These are phyloP conservation scores for Rhodotorula sp. DNA, from an alignment of 1,284 basidiomycete genomes.

Conservation along the genomic window DNA sequence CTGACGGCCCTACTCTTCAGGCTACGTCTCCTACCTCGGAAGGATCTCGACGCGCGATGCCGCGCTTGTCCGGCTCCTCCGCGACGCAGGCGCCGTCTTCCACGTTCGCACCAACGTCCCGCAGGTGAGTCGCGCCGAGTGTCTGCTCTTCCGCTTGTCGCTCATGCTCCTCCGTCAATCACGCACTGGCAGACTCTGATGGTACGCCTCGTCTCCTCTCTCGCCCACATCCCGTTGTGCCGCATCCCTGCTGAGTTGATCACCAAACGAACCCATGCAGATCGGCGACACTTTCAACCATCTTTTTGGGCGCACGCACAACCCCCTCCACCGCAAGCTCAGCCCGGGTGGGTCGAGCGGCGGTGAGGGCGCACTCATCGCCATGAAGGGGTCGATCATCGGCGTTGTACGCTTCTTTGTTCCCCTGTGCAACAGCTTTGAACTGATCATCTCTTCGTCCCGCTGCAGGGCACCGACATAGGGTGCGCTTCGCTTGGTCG, in stretches of 20 bases:
- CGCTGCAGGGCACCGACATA: slow-evolving; percentile 51
- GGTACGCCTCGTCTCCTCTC: neutral
- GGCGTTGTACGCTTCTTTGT: slow-evolving; percentile 58
- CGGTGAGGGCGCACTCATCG: slow-evolving; percentile 62
- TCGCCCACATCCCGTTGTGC: no score
- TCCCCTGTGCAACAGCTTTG: no score
- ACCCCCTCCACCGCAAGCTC: slow-evolving; percentile 59
- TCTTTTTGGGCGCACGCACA: slow-evolving; percentile 48
- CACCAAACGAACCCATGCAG: no score
- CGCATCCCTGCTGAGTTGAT: no score
- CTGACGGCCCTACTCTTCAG: neutral
- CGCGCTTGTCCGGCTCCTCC: slow-evolving; percentile 8
- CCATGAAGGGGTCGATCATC: slow-evolving; percentile 61
- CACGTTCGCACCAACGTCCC: slow-evolving; percentile 26
- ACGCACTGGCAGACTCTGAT: neutral
- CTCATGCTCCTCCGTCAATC: slow-evolving; percentile 48
- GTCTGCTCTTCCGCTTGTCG: neutral
- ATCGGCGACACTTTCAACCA: slow-evolving; percentile 43
- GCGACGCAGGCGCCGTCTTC: slow-evolving; percentile 18
- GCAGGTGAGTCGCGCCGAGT: neutral
- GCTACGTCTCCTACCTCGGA: slow-evolving; percentile 15
- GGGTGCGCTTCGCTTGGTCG: neutral
- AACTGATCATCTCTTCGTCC: no score
- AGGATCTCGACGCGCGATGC: slow-evolving; percentile 12
- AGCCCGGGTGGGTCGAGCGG: slow-evolving; percentile 56